Base-by-base conservation (phyloP, 176 grass and related monocot genomes). In the Aegilops tauschii region DNA sequence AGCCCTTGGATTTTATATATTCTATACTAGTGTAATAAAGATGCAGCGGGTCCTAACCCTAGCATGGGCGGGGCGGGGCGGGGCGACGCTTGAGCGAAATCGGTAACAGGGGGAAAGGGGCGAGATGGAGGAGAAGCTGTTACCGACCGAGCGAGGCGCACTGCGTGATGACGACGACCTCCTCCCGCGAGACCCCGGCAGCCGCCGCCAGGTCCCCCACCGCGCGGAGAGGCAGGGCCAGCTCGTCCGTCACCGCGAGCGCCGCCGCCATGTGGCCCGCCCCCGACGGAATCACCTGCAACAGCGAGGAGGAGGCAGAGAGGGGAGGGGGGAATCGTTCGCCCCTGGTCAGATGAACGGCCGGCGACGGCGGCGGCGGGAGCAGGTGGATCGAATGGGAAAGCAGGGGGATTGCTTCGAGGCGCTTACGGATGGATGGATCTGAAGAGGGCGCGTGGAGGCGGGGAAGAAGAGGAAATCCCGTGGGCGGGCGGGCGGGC, bases 91-190 rank as follows among this genome's bases (percentile, higher is more conserved):
- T 12, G 42, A 45, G 42, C 42, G 42, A 45, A 45, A 45, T 45
- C 42, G 49, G 54, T 44, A 4, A 44, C 37, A 1, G 2, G 21
- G 5, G 40, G 11, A 32, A 11, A 36, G 44, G 44, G 44, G 44
- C 44, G 44, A 47, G 44, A 47, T 47, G 44, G 44, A 9, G 14
- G 25, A 0, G 73, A 12, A 36, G 65, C 21, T n/a, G 75, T 88
- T 71, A 97, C 94, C 92, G 25, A 97, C 94, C 92, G 25, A 97
- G 90, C 34, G 84, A 75, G 17, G 69, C 89, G 87, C 89, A 94
- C 85, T 94, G 94, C 28, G 94, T 97, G 86, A 97, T 90, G 58
- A 97, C 87, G 11, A 86, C 78, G 25, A 89, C 90, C 72, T 94
- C 92, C 68, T 97, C 92, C 71, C 68, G 69, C 34, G 90, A 77